Evolutionary conservation across 2,329 filamentous ascomycete species (phyloP).

Genomic region (Paracorniculantispora psalliotae): DNA sequence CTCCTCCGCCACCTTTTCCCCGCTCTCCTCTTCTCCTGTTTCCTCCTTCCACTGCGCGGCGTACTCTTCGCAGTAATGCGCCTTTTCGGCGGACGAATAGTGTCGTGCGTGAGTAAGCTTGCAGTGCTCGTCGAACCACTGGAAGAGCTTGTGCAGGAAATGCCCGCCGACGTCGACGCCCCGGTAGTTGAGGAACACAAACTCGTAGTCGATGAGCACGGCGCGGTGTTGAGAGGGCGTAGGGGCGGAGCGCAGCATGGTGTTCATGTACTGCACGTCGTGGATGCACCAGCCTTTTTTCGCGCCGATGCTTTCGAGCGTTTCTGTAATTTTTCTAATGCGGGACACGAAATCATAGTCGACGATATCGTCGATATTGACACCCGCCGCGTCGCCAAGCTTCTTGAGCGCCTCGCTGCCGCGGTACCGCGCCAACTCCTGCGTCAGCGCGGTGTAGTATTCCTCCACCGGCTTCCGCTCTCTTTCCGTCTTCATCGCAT

Average conservation of each 20-base stretch:
- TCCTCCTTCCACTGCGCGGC: constrained; percentile 14
- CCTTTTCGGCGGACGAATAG: constrained; percentile 14
- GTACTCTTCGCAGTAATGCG: constrained; percentile 16
- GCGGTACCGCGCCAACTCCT: constrained; percentile 11
- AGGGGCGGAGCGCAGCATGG: constrained; percentile 13
- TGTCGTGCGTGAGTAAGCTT: constrained; percentile 13
- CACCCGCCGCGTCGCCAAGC: constrained; percentile 3
- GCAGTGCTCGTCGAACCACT: constrained; percentile 16
- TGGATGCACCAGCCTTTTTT: constrained; percentile 16
- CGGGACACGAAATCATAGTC: constrained; percentile 15
- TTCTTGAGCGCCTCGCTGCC: constrained; percentile 10
- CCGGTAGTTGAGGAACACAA: constrained; percentile 15
- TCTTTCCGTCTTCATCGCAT: neutral
- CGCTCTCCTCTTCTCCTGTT: constrained; percentile 15
- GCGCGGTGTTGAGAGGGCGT: neutral
- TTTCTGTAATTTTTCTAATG: neutral
- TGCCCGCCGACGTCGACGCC: constrained; percentile 18
- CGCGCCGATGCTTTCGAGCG: constrained; percentile 1
- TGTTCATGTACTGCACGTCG: constrained; percentile 17
- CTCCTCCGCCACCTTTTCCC: constrained; percentile 14
- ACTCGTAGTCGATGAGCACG: constrained; percentile 16
- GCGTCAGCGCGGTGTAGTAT: constrained; percentile 11
- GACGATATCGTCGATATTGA: constrained; percentile 10
- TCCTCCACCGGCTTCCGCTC: neutral
- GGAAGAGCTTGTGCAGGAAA: constrained; percentile 18